Evolutionary conservation across 2,329 filamentous ascomycete species (phyloP).

Genomic region (Colletotrichum orbiculare): DNA sequence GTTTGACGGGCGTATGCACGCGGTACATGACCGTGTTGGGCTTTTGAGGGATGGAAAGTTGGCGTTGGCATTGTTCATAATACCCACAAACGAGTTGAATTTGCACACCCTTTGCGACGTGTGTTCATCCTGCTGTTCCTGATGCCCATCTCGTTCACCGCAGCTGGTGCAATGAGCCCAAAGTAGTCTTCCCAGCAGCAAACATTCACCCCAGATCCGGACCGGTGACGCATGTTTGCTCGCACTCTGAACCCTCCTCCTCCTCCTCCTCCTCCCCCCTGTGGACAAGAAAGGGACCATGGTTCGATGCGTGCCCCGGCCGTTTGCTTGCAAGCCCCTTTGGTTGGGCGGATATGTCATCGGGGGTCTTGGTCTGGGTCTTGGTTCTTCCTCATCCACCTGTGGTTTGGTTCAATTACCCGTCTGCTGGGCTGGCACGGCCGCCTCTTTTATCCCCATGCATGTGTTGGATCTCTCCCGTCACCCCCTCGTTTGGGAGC

Average conservation of each 20-base stretch:
- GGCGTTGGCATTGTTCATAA: slow-evolving; percentile 27
- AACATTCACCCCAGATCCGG: not conserved
- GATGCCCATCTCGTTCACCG: too few species aligned
- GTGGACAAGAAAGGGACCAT: not conserved
- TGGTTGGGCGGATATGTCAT: not conserved
- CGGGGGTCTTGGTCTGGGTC: too few species aligned
- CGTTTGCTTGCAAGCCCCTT: not conserved
- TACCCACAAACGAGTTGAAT: slow-evolving; percentile 18
- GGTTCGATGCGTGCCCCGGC: not conserved
- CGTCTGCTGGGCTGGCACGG: slow-evolving; percentile 14
- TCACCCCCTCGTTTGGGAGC: not conserved
- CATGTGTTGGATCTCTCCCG: not conserved
- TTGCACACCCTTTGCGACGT: not conserved
- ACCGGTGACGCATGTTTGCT: not conserved
- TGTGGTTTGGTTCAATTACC: not conserved
- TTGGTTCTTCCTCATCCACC: too few species aligned
- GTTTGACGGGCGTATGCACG: too few species aligned
- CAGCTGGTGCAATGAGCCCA: too few species aligned
- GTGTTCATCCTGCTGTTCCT: too few species aligned
- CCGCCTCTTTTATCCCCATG: not conserved
- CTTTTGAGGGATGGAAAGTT: not conserved
- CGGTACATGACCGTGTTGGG: too few species aligned
- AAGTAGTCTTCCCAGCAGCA: not conserved
- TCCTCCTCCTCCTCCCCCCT: not conserved
- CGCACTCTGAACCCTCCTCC: not conserved